phyloP scores from a whole-genome alignment of 1,284 basidiomycete species.

The Flammula alnicola region DNA sequence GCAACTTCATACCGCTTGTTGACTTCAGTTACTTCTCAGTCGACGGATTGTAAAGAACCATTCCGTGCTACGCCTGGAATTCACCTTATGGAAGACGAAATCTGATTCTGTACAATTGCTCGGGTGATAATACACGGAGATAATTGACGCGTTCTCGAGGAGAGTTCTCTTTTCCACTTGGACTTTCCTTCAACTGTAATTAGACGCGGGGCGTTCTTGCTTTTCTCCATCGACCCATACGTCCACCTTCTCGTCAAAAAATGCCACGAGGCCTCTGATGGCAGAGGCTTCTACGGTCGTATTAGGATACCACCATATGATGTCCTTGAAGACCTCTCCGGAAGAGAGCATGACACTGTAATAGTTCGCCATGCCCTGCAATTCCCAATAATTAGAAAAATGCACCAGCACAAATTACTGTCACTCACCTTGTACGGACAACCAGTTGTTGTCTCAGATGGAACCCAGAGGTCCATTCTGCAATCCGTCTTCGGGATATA shows the following conservation, averaged over 20 bases:
- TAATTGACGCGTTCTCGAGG: too few relatives aligned
- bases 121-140: too few relatives aligned
- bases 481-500: slow-evolving; percentile 67
- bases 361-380: slow-evolving; percentile 64
- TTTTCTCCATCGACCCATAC: slow-evolving; percentile 66
- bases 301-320: slow-evolving; percentile 68
- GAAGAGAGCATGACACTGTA: slow-evolving; percentile 53
- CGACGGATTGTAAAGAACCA: too few relatives aligned
- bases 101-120: too few relatives aligned
- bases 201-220: slow-evolving; percentile 43
- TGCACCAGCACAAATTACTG: neutral
- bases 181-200: too few relatives aligned
- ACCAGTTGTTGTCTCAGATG: slow-evolving; percentile 48
- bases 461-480: slow-evolving; percentile 51
- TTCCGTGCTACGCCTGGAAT: too few relatives aligned
- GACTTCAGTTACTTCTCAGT: too few relatives aligned
- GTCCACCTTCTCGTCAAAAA: slow-evolving; percentile 71
- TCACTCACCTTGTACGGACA: slow-evolving; percentile 68
- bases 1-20: too few relatives aligned
- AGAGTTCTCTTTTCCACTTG: too few relatives aligned
- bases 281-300: slow-evolving; percentile 53
- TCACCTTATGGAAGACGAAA: too few relatives aligned
- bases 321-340: slow-evolving; percentile 48
- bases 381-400: neutral
- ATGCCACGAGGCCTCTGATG: slow-evolving; percentile 59